These are phyloP conservation scores for Pseudocercospora fijiensis DNA, from an alignment of 2,329 filamentous ascomycete genomes.

Conservation along the genomic window DNA sequence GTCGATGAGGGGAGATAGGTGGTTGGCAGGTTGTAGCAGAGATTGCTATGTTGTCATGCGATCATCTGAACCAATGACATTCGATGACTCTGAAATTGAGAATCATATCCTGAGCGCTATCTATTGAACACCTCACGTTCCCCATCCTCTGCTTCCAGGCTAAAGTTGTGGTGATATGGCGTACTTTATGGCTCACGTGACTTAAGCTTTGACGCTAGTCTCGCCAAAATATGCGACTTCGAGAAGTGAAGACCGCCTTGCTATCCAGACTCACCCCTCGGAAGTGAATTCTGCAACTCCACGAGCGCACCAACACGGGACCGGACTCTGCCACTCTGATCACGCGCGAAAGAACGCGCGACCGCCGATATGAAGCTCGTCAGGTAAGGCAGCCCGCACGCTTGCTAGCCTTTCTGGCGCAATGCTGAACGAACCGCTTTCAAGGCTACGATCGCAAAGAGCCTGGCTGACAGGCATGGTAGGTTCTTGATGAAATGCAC, in stretches of 20 bases:
- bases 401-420: constrained; percentile 35
- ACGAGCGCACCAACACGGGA: not conserved
- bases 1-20: constrained; percentile 66
- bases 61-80: not conserved
- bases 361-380: constrained; percentile 85
- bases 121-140: not conserved
- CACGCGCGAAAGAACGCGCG: constrained; percentile 16
- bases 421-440: constrained; percentile 48
- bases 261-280: not conserved
- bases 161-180: not conserved
- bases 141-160: not conserved
- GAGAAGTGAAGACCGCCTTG: not conserved
- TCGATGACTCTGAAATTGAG: not conserved
- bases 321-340: not conserved
- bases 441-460: constrained; percentile 43
- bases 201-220: not conserved
- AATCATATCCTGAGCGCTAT: not conserved
- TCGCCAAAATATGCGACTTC: not conserved
- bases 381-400: constrained; percentile 62
- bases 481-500: constrained; percentile 99
- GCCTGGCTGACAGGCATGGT: constrained; percentile 39
- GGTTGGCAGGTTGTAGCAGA: not conserved
- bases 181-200: not conserved
- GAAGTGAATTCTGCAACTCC: not conserved
- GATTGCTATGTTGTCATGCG: not conserved